Evolutionary conservation across 2,329 filamentous ascomycete genomes (phyloP).

Genomic region (Scedosporium boydii): DNA sequence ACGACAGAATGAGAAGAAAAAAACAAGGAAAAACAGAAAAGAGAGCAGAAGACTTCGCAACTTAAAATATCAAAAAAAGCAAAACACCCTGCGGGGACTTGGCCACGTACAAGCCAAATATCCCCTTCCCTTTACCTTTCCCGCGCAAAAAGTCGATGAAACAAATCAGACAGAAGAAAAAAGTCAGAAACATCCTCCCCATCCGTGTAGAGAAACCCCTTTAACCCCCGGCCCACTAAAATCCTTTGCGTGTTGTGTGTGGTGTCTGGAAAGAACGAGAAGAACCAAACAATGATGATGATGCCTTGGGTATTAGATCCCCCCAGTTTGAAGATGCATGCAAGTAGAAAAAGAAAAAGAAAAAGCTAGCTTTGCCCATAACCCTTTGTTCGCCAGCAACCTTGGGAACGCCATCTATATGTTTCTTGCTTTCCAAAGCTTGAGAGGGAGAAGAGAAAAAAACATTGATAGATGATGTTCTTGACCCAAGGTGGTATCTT

Average conservation of each 20-base stretch:
- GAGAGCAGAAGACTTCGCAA: no score
- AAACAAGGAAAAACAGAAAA: no score
- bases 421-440: background rate
- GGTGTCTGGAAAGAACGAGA: background rate
- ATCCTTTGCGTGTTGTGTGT: background rate
- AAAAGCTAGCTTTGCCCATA: background rate
- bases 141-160: background rate
- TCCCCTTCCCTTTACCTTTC: background rate
- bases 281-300: background rate
- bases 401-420: background rate
- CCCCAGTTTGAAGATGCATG: background rate
- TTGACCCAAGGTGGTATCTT: background rate
- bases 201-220: background rate
- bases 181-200: background rate
- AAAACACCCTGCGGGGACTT: background rate
- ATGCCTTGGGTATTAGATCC: background rate
- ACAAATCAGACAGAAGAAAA: background rate
- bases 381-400: background rate
- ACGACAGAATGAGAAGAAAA: no score
- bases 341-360: background rate
- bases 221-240: background rate
- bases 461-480: background rate
- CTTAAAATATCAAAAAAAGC: background rate
- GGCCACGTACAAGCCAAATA: conserved; percentile 2
- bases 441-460: background rate